phyloP scores from a whole-genome alignment of 305 asterid genomes.

The Fraxinus nigra region DNA sequence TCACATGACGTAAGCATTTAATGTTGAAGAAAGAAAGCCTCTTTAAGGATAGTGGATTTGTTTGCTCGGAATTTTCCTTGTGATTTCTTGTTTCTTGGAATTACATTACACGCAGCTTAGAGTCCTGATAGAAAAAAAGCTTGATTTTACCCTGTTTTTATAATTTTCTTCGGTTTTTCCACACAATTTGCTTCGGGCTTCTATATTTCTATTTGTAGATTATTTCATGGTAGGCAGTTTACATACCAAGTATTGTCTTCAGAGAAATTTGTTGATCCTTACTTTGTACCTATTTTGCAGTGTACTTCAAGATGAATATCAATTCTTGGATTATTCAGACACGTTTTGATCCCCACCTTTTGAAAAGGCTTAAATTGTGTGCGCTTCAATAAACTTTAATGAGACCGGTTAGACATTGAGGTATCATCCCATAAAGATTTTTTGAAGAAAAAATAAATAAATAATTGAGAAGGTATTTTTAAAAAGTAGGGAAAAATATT shows the following conservation, averaged over 20 bases:
- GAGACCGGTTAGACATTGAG: neutral
- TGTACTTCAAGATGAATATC: neutral
- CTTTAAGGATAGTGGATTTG: conserved; percentile 20
- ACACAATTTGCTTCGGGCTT: neutral
- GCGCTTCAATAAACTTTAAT: neutral
- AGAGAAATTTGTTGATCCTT: neutral
- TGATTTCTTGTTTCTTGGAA: conserved; percentile 19
- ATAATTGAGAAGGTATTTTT: no score
- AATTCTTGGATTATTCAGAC: neutral
- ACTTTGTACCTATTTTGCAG: neutral
- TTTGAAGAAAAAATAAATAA: neutral
- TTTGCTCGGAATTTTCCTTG: conserved; percentile 26
- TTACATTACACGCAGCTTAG: conserved; percentile 3
- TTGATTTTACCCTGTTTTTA: conserved; percentile 35
- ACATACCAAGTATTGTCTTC: neutral
- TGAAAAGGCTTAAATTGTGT: neutral
- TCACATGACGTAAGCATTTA: conserved; percentile 20
- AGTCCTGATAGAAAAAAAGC: conserved; percentile 10
- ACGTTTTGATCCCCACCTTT: neutral
- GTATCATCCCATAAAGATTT: neutral
- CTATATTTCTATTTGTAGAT: neutral
- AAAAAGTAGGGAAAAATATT: neutral
- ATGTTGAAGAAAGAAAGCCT: neutral
- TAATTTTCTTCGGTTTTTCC: conserved; percentile 21
- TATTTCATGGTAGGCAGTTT: neutral